A percentile compares a stretch with the other conserved stretches of the same genome.
Evolutionary conservation across 2,329 filamentous ascomycete genomes (phyloP).

Genomic region (Aspergillus arachidicola): DNA sequence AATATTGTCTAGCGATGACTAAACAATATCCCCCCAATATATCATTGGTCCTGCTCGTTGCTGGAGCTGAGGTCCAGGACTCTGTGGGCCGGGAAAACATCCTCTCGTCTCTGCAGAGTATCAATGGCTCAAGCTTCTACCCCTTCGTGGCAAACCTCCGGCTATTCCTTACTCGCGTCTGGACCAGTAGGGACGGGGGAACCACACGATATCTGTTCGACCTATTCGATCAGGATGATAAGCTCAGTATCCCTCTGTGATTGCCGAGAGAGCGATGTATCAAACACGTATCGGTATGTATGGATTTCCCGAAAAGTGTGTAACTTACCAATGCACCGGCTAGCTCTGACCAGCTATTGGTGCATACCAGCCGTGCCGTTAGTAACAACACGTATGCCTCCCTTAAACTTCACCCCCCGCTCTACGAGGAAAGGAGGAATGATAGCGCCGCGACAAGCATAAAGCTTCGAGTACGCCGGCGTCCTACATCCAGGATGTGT

Average conservation of each 20-base stretch:
- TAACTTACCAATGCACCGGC: conserved; percentile 4
- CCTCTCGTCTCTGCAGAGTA: neutral
- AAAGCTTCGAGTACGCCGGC: neutral
- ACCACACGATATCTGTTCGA: neutral
- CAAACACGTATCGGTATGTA: neutral
- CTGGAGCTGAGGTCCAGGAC: neutral
- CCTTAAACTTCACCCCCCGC: neutral
- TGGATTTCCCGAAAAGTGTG: neutral
- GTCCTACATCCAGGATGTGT: neutral
- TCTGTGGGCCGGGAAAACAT: neutral
- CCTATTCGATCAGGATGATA: neutral
- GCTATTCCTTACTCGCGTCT: neutral
- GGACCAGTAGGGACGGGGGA: conserved; percentile 1
- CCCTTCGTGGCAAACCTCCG: conserved; percentile 2
- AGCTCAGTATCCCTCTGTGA: conserved; percentile 7
- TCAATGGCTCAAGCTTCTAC: neutral
- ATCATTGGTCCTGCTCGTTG: neutral
- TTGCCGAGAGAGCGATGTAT: neutral
- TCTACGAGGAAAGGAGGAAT: neutral
- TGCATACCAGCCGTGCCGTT: too few species aligned
- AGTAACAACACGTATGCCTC: neutral
- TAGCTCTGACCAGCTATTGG: neutral
- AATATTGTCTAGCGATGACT: neutral
- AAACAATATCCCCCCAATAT: conserved; percentile 4
- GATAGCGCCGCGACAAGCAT: neutral